Evolutionary conservation across 116 monocot species (phyloP), one percentile per base, ranked within the genome.

Genomic region (Papilionanthe hybrid): DNA sequence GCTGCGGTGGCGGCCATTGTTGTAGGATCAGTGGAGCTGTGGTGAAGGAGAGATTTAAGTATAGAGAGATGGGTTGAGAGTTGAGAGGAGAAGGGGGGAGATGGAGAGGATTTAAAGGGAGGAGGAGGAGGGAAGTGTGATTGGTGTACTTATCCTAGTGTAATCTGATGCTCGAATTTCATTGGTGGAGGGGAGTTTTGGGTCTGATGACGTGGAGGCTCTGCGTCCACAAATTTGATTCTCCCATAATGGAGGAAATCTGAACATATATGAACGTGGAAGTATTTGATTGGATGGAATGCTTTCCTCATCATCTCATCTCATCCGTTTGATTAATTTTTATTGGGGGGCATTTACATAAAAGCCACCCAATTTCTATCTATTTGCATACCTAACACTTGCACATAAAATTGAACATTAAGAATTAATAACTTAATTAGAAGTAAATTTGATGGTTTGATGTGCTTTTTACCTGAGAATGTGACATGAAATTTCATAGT

Each of bases 1-100:
- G 81, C 73, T 19, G 81, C 81, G 0, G 55, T 41, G 8, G 32
- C n/a, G 42, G 65, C 73, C 73, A 73, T 73, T n/a, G 17, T 30
- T 7, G 3, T 77, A 17, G 25, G 25, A 27, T 15, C 7, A 57
- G 4, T 18, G n/a, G 57, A 20, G 57, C 57, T 45, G 45, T 0
- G 6, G 6, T 45, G 45, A 7, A n/a, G 18, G n/a, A 19, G 57
- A 57, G 9, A 45, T 15, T 53, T 53, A 25, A 65, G 65, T 65
- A 1, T 25, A 25, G 27, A 65, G 27, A 65, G 32, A 32, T 18
- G 60, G 55, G 4, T 32, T 13, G 60, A 32, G 32, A 0, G 32
- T 0, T 32, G 32, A 22, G 12, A 27, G 43, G 23, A 43, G 23
- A 42, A 12, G 42, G 20, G 66, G 43, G 48, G 77, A 32, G 42